A percentile compares a stretch with the other conserved stretches of the same genome.
Conservation (phyloP, 257 asterid species). For the Nicotiana undulata region DNA sequence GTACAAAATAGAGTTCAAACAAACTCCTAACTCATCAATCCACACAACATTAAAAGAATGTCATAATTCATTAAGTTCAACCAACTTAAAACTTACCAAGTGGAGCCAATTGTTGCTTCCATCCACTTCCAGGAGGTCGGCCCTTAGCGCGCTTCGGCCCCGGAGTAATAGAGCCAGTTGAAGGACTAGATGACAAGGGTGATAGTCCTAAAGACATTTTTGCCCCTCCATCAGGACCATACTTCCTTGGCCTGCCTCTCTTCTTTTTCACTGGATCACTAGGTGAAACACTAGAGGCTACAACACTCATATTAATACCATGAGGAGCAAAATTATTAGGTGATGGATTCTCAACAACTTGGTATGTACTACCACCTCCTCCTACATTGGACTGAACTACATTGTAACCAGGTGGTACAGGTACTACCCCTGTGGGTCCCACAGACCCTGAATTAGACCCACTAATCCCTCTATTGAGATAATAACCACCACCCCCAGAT, state of each 20-base stretch:
- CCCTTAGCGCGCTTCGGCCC: conserved; percentile 59
- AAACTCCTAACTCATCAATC: not conserved
- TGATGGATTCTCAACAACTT: conserved; percentile 46
- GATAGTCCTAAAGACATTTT: conserved; percentile 62
- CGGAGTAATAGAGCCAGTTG: conserved; percentile 35
- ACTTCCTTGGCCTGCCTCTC: conserved; percentile 94
- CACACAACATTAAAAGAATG: not conserved
- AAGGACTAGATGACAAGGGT: conserved; percentile 47
- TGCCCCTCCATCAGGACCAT: conserved; percentile 81
- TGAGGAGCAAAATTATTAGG: conserved; percentile 37
- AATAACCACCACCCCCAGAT: conserved; percentile 28
- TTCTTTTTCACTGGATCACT: conserved; percentile 71
- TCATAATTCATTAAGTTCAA: not conserved
- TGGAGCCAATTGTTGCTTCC: conserved; percentile 95
- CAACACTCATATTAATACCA: conserved; percentile 26
- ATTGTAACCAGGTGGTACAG: conserved; percentile 37
- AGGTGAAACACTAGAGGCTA: conserved; percentile 28
- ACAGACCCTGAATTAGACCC: conserved; percentile 21
- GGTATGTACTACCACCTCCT: conserved; percentile 40
- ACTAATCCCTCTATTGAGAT: conserved; percentile 21
- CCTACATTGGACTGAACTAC: conserved; percentile 46
- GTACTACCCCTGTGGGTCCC: conserved; percentile 19
- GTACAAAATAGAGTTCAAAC: not conserved
- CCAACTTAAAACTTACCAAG: conserved; percentile 46
- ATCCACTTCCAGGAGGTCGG: conserved; percentile 88